A percentile compares a stretch with the other conserved stretches of the same genome.
Evolutionary conservation across 2,329 filamentous ascomycete genomes (phyloP).

Genomic region (Cyanodermella asteris): DNA sequence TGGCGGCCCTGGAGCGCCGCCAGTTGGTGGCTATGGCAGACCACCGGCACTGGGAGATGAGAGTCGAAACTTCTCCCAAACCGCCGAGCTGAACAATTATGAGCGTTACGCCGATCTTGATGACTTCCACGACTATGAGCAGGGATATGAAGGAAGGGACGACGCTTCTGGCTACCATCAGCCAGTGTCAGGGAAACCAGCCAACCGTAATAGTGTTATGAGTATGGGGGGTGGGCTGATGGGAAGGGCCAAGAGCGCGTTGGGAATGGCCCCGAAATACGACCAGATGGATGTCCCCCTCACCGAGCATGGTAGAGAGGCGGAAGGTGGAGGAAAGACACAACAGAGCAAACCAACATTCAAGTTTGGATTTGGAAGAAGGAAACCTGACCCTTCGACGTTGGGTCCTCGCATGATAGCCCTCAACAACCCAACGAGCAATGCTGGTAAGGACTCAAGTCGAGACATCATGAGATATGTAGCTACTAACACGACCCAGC

Average conservation of each 20-base stretch:
- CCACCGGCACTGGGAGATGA: too few species aligned
- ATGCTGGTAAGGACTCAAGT: constrained; percentile 65
- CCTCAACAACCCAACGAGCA: constrained; percentile 89
- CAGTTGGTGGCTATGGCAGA: constrained; percentile 15
- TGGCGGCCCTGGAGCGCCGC: constrained; percentile 21
- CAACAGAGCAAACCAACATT: constrained; percentile 32
- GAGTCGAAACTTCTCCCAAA: constrained; percentile 42
- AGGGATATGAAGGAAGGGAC: constrained; percentile 41
- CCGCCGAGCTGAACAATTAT: constrained; percentile 69
- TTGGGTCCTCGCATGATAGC: constrained; percentile 82
- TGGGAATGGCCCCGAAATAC: constrained; percentile 71
- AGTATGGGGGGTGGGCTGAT: constrained; percentile 69
- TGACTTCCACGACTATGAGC: constrained; percentile 55
- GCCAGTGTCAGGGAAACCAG: constrained; percentile 37
- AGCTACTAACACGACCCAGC: too few species aligned
- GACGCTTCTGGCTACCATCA: constrained; percentile 72
- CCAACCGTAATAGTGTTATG: constrained; percentile 73
- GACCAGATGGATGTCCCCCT: constrained; percentile 96
- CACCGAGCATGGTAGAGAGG: constrained; percentile 44
- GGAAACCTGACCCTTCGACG: constrained; percentile 72
- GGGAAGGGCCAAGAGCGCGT: constrained; percentile 68
- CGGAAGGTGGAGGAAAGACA: constrained; percentile 22
- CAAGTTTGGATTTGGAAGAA: constrained; percentile 76
- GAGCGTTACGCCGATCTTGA: constrained; percentile 80
- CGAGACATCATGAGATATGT: too few species aligned